Evolutionary conservation across 768 basidiomycete species (phyloP), one percentile per base, ranked within the genome.

Genomic region (Phaffia tasmanica): DNA sequence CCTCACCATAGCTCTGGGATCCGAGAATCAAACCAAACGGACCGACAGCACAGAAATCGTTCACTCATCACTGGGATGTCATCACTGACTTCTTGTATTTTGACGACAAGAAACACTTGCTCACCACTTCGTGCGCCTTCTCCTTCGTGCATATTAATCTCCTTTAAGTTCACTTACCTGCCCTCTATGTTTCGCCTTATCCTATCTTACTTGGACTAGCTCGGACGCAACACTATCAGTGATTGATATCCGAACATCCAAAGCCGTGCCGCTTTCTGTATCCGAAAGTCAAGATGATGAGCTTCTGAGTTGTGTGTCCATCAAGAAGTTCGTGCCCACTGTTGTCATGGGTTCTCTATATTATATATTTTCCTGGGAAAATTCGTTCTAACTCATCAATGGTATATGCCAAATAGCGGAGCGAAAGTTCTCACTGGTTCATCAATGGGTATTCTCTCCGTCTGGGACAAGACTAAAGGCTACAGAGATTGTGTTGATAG

Each of bases 261-360:
- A 88, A 72, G 69, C 80, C 16, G 83, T 86, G 59, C 88, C 89
- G 1, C 77, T 88, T 67, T 86, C 86, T 1, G 87, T 91, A 63
- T 94, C 90, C 19, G 92, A 94, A 74, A 89, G 94, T 78, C 93
- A 97, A 74, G 93, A 95, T 72, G 93, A 97, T 74, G 93, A 97
- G 72, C 78, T 95, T 54, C 80, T 97, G 11, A 89, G 89, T 6
- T 83, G 91, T 54, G 84, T 86, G 42, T 76, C 89, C 19, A 91
- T 97, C 75, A 89, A 87, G 79, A 83, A 85, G 86, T 87, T 72
- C 35, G 81, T 76, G 19, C 30, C 32, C 25, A 18, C 3, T 58
- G 23, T 23, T 35, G 2, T 55, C 35, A 30, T 42, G 32, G n/a
- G 18, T n/a, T 25, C 16, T 14, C 32, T 3, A 16, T 25, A 16